Conservation (phyloP, 306 rosid species). For the Dicorynia guianensis region DNA sequence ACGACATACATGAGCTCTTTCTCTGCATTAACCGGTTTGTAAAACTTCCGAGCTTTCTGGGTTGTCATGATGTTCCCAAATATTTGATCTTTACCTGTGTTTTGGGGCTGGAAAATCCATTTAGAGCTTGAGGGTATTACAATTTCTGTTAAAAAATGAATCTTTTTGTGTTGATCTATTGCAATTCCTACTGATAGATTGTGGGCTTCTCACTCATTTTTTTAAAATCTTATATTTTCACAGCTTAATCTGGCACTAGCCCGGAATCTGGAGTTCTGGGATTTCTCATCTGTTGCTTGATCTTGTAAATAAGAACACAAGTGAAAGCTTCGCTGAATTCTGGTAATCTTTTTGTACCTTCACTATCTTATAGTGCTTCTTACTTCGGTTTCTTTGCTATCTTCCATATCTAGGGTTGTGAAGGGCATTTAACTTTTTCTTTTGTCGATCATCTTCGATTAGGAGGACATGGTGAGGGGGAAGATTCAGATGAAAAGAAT, state of each 20-base stretch:
- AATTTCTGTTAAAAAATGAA: neutral
- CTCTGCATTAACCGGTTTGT: neutral
- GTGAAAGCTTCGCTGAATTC: conserved; percentile 1
- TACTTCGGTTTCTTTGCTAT: neutral
- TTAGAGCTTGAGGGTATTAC: neutral
- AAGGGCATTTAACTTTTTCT: neutral
- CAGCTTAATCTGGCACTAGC: neutral
- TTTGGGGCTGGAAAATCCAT: neutral
- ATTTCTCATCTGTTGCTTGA: neutral
- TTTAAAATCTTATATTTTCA: neutral
- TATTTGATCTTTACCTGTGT: neutral
- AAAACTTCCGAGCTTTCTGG: neutral
- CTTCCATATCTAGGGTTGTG: neutral
- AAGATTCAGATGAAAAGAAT: conserved; percentile 68
- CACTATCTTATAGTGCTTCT: neutral
- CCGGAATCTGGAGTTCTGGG: neutral
- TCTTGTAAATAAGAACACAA: neutral
- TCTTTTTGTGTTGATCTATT: neutral
- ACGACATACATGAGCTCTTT: neutral
- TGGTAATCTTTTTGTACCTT: conserved; percentile 5
- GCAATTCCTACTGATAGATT: neutral
- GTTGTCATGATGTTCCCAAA: neutral
- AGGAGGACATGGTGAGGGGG: conserved; percentile 69
- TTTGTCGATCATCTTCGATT: neutral
- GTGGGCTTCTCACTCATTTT: conserved; percentile 12